Evolutionary conservation across 2,329 filamentous ascomycete genomes (phyloP), one percentile per base, ranked within the genome.

Genomic region (Emmonsiellopsis sp.): DNA sequence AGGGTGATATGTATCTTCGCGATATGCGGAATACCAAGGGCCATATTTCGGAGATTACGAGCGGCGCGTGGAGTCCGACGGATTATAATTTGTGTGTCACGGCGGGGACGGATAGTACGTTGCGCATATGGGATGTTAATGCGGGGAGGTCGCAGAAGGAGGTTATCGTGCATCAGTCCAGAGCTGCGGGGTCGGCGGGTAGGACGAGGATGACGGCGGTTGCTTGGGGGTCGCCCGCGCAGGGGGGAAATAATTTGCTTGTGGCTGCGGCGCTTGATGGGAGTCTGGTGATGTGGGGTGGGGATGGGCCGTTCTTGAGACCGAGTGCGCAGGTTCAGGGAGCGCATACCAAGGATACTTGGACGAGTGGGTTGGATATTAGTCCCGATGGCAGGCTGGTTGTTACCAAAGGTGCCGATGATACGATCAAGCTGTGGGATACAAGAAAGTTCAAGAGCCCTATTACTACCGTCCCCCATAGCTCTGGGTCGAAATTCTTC

Each of bases 21-120:
- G 93, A 98, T 68, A 94, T 97, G 86, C 83, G 96, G 71, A 91
- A 97, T 67, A 98, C 93, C 4, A 97, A 96, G 68, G 93, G 93
- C 1, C 93, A 98, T 70, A 84, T 96, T 51, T 91, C 91, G 3
- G 93, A 96, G 70, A 82, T 96, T 42, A 90, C 89, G 3, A 87
- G 85, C 21, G 92, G 88, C 21, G 86, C 86, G 40, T 98, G 93
- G 93, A 88, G 92, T 69, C 93, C 93, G 0, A 84, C 84, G 2
- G 85, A 96, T 66, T 84, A 80, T 63, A 90, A 95, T 60, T 62
- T 91, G 0, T 94, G 89, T 65, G 85, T 92, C 31, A 98, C 93
- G 2, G 91, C 90, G 40, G 91, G 91, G 6, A 94, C 91, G 7
- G 93, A 98, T 68, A 96, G 92, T 66, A 98, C 93, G 1, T 73